Percentiles rank a stretch among this genome's conserved stretches.
Conservation (phyloP, 345 rosid species). For the Crucihimalaya himalaica region DNA sequence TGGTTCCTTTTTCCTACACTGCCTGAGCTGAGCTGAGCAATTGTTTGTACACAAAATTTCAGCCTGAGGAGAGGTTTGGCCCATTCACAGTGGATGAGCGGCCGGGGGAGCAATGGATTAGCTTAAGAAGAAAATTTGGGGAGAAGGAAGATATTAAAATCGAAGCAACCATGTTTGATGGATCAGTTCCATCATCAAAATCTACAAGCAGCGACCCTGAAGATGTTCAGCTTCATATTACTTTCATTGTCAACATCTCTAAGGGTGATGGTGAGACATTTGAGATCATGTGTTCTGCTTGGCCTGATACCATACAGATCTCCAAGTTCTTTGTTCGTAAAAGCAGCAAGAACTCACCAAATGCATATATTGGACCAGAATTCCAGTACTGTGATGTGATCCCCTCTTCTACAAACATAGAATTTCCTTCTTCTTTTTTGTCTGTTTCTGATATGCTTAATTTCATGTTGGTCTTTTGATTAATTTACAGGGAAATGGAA, state of each 20-base stretch:
- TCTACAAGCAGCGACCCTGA: constrained; percentile 36
- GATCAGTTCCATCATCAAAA: constrained; percentile 53
- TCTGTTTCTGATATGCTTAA: neutral
- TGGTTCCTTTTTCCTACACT: neutral
- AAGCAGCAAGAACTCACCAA: constrained; percentile 34
- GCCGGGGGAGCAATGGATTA: constrained; percentile 88
- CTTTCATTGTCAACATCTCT: constrained; percentile 63
- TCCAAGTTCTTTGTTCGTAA: constrained; percentile 54
- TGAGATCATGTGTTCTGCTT: constrained; percentile 80
- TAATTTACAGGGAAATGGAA: constrained; percentile 71
- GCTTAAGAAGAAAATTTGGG: constrained; percentile 59
- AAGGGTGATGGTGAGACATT: constrained; percentile 56
- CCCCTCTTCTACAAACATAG: neutral
- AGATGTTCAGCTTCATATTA: constrained; percentile 61
- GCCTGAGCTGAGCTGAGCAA: neutral
- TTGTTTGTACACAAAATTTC: constrained; percentile 34
- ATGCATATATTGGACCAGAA: constrained; percentile 66
- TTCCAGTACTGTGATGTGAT: constrained; percentile 55
- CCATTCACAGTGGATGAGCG: constrained; percentile 63
- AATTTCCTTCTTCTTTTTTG: neutral
- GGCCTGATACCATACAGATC: constrained; percentile 75
- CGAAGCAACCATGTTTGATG: constrained; percentile 91
- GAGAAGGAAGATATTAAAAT: constrained; percentile 71
- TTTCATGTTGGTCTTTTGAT: constrained; percentile 11
- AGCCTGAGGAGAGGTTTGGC: constrained; percentile 52